Evolutionary conservation across 257 asterid genomes (phyloP).

Genomic region (Anisodus tanguticus): DNA sequence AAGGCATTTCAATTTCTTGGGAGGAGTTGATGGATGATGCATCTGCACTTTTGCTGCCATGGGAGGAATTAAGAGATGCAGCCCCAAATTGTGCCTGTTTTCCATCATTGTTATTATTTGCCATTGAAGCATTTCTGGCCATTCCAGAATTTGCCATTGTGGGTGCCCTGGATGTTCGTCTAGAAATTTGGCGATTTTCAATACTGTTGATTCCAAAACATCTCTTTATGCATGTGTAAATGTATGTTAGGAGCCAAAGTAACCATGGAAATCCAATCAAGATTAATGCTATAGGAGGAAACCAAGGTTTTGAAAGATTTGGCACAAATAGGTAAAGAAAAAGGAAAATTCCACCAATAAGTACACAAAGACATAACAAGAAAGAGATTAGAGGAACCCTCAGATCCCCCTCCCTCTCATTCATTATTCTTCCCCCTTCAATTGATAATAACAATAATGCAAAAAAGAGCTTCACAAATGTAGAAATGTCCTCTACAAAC

Average conservation of each 20-base stretch:
- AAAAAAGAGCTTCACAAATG: background rate
- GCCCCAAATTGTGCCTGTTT: slow-evolving; percentile 15
- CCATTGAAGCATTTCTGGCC: slow-evolving; percentile 20
- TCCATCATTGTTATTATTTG: background rate
- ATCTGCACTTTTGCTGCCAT: background rate
- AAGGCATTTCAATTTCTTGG: slow-evolving; percentile 28
- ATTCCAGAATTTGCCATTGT: slow-evolving; percentile 22
- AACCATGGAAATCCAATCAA: slow-evolving; percentile 79
- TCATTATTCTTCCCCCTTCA: slow-evolving; percentile 28
- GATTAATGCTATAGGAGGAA: slow-evolving; percentile 58
- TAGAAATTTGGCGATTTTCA: slow-evolving; percentile 23
- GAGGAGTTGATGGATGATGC: slow-evolving; percentile 20
- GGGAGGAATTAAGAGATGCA: slow-evolving; percentile 16
- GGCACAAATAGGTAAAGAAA: slow-evolving; percentile 58
- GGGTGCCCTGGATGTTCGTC: slow-evolving; percentile 5
- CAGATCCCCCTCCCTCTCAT: slow-evolving; percentile 61
- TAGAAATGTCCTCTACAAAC: background rate
- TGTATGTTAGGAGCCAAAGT: slow-evolving; percentile 64
- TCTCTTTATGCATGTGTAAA: slow-evolving; percentile 59
- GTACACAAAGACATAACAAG: slow-evolving; percentile 61
- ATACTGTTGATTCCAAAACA: slow-evolving; percentile 33
- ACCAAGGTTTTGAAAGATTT: slow-evolving; percentile 60
- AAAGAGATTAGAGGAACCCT: slow-evolving; percentile 65
- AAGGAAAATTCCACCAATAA: slow-evolving; percentile 69
- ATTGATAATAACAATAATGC: background rate